Conservation (phyloP, 352 stramenopile species). For the Globisporangium nodosum region DNA sequence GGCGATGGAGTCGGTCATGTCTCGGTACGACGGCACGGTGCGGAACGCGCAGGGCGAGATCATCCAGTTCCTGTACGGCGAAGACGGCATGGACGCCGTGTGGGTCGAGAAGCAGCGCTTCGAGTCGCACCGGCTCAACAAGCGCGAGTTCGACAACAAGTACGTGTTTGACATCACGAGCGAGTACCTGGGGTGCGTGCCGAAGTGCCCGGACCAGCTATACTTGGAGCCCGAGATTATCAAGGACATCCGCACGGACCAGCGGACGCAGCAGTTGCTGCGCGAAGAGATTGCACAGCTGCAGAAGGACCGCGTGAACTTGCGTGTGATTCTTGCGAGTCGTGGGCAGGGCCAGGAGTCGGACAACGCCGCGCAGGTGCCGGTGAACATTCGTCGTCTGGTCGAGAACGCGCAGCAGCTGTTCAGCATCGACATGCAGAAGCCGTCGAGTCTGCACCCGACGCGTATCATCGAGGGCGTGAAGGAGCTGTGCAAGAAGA, state of each 20-base stretch:
- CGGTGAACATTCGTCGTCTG: constrained; percentile 92
- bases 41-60: constrained; percentile 90
- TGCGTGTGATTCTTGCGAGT: constrained; percentile 94
- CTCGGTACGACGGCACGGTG: constrained; percentile 98
- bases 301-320: constrained; percentile 91
- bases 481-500: constrained; percentile 90
- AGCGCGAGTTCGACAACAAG: constrained; percentile 91
- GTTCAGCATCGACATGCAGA: constrained; percentile 90
- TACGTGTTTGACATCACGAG: constrained; percentile 93
- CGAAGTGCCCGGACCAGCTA: constrained; percentile 77
- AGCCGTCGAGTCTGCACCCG: constrained; percentile 92
- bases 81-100: constrained; percentile 99
- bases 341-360: constrained; percentile 92
- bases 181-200: constrained; percentile 89
- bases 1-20: constrained; percentile 99
- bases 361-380: constrained; percentile 87
- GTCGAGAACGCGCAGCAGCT: constrained; percentile 96
- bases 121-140: constrained; percentile 86
- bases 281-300: constrained; percentile 93
- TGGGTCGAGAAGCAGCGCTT: constrained; percentile 99
- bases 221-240: constrained; percentile 86
- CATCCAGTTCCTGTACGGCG: constrained; percentile 90
- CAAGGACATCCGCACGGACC: constrained; percentile 91
- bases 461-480: constrained; percentile 88
- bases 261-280: constrained; percentile 91